These are phyloP conservation scores for Talaromyces sp. DNA, from an alignment of 2,329 filamentous ascomycete genomes.

Conservation along the genomic window DNA sequence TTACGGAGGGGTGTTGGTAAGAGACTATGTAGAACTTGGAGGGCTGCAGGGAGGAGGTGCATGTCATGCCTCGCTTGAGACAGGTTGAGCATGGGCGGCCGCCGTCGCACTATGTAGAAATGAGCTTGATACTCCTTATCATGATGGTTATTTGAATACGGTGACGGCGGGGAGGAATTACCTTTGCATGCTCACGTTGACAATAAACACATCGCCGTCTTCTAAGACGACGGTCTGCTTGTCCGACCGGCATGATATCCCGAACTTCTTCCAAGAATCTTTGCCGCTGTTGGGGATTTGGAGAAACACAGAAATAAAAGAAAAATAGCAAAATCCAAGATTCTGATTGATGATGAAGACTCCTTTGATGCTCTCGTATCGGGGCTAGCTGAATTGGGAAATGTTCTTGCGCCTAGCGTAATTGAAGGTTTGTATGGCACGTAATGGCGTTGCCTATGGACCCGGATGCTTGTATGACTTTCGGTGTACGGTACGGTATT, in stretches of 20 bases:
- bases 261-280: background rate
- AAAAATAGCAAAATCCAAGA: background rate
- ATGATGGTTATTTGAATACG: background rate
- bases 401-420: background rate
- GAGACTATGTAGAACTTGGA: constrained; percentile 1
- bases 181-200: constrained; percentile 2
- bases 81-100: constrained; percentile 1
- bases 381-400: background rate
- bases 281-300: no score
- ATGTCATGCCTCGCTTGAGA: background rate
- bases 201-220: background rate
- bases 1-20: background rate
- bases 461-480: background rate
- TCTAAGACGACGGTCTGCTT: background rate
- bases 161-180: background rate
- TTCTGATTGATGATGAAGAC: background rate
- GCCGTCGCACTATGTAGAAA: background rate
- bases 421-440: background rate
- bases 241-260: background rate
- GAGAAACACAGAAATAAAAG: no score
- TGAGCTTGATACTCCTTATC: background rate
- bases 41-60: background rate
- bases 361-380: background rate
- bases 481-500: background rate
- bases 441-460: background rate